Evolutionary conservation across 805 yeast species (phyloP), one percentile per base, ranked within the genome.

Genomic region (Hermanozyma aechmeae): DNA sequence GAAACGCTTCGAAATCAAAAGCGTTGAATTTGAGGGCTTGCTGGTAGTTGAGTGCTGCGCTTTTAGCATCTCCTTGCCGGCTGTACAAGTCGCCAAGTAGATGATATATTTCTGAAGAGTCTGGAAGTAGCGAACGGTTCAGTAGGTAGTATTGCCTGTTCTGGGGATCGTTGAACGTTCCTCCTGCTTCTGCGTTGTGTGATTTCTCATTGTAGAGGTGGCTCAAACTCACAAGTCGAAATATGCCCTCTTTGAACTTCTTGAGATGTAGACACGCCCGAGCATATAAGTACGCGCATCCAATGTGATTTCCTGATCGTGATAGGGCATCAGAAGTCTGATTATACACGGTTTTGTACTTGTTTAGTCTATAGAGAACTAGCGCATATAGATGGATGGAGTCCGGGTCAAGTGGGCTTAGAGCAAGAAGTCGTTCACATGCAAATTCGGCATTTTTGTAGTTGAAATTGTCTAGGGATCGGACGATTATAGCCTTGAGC

Each of bases 1-100:
- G 84, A 38, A 84, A 76, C 0, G 96, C 85, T 47, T 85, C 96
- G 71, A 92, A 85, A 23, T 85, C 66, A 46, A 65, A 83, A 12
- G 94, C 95, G 48, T 92, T 82, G 38, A 66, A 55, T 34, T 74
- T 73, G 32, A 85, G 62, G 1, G 89, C 83, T 39, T 69, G 73
- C 0, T 83, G 68, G 48, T 78, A 82, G 43, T 74, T 71, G 27
- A 78, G 55, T 0, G 80, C 68, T 32, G 92, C 76, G 33, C 77
- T 75, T 39, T 74, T 71, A 4, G 60, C 46, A 45, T 80, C 84
- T 15, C 80, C 82, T 6, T 64, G 53, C 6, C 66, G 63, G 13
- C 56, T 53, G 43, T 77, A 76, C 25, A 87, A 59, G 36, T 76
- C 78, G 0, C 93, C 97, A 37, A 84, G 51, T 12, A 86, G 46